Base-by-base conservation (phyloP, 495 filamentous ascomycete species). In the Lophium mytilinum region DNA sequence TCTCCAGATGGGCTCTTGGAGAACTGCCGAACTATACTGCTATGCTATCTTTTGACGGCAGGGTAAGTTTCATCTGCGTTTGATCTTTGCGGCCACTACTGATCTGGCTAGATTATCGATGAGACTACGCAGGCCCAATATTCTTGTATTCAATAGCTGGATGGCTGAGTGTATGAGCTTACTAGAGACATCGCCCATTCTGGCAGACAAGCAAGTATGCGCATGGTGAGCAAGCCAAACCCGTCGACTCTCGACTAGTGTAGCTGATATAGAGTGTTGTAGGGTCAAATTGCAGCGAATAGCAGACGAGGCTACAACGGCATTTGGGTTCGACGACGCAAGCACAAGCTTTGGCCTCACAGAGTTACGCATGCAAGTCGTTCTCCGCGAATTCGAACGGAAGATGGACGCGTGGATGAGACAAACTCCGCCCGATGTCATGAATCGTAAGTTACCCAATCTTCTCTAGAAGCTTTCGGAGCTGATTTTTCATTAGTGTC, bases 321-420 rank as follows among this genome's bases (percentile, higher is more conserved):
- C 76, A 0, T 76, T 80, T 50, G 75, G 74, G 11, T 71, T 80
- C 12, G 78, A 81, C 34, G 76, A 80, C 58, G 74, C 76, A 10
- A 75, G 72, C 37, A 70, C 73, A 24, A 71, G 68, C 1, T 71
- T 73, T 9, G 62, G 69, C 1, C 55, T 80, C 37, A 73, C 76
- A 0, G 78, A 80, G 48, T 68, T 72, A 4, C 73, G 75, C 1
- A 65, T 77, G 0, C 76, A 80, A 45, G 69, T 75, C 7, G 73
- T 77, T 43, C 60, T 80, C 47, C 69, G 71, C n/a, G 71, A 71
- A 62, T 80, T 80, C 55, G 78, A 80, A 47, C 73, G 76, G 52
- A 61, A 68, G 17, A 71, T 80, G 67, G 68, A 75, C n/a, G 59
- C 61, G 1, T 81, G 78, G 78, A 74, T 69, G 52, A 72, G 71